These are phyloP conservation scores for Oryza glaberrima DNA, from an alignment of 176 grass and related monocot species.

Conservation along the genomic window DNA sequence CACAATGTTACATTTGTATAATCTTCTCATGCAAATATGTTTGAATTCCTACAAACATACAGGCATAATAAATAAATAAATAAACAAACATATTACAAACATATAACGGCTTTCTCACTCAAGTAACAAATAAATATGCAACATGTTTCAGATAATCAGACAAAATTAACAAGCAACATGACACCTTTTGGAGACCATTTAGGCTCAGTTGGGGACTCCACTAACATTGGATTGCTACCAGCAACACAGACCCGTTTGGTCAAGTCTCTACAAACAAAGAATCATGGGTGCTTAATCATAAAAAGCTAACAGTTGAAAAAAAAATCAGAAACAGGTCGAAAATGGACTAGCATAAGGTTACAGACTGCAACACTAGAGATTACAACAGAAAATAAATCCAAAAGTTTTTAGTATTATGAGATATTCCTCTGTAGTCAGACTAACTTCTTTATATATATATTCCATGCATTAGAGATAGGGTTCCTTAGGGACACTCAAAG, in stretches of 20 bases:
- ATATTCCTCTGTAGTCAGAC: not conserved
- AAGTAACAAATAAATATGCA: not conserved
- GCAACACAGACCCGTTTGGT: conserved; percentile 68
- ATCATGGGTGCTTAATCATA: not conserved
- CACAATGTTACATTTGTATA: not conserved
- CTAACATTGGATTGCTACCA: conserved; percentile 66
- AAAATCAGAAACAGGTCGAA: conserved; percentile 15
- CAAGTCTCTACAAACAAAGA: conserved; percentile 69
- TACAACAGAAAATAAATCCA: conserved; percentile 19
- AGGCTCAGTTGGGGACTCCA: conserved; percentile 87
- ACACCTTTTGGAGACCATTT: conserved; percentile 95
- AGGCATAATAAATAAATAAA: not conserved
- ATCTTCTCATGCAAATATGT: not conserved
- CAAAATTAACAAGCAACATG: conserved; percentile 14
- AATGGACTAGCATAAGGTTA: not conserved
- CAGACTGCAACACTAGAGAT: not conserved
- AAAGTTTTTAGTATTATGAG: not conserved
- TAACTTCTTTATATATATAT: not conserved
- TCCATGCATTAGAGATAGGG: not conserved
- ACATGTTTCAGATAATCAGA: not conserved
- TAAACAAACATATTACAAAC: not conserved
- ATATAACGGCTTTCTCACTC: not conserved
- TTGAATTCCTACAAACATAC: not conserved
- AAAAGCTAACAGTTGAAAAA: not conserved
- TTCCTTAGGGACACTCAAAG: not conserved